A percentile compares a stretch with the other conserved stretches of the same genome.
phyloP scores from a whole-genome alignment of 345 rosid genomes.

The Salix suchowensis region DNA sequence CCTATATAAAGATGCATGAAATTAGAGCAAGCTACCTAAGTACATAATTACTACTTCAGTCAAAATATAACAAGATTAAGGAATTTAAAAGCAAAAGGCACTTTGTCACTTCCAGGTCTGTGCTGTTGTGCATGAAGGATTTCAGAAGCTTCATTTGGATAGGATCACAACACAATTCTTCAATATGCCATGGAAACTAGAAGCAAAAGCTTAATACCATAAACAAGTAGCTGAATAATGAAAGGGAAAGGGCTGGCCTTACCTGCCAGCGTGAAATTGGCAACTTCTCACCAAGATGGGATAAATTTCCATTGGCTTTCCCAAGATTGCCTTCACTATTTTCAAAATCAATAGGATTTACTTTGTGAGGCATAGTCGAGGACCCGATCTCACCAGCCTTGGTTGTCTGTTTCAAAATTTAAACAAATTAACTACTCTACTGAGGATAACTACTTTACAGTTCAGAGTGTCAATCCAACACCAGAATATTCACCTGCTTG shows the following conservation, averaged over 20 bases:
- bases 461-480: background rate
- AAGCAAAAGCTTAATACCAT: background rate
- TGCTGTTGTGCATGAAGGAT: background rate
- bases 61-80: background rate
- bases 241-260: constrained; percentile 4
- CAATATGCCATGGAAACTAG: background rate
- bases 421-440: background rate
- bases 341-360: constrained; percentile 92
- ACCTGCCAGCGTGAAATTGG: constrained; percentile 97
- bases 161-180: background rate
- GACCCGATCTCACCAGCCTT: constrained; percentile 93
- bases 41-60: background rate
- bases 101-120: background rate
- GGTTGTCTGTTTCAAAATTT: constrained; percentile 54
- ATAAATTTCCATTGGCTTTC: constrained; percentile 72
- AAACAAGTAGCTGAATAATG: constrained; percentile 1
- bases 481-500: constrained; percentile 57
- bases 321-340: constrained; percentile 97
- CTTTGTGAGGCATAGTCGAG: constrained; percentile 97
- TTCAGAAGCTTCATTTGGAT: background rate
- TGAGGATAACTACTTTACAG: background rate
- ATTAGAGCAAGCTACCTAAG: background rate
- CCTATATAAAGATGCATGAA: background rate
- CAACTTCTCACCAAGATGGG: constrained; percentile 67
- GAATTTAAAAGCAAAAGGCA: too few species aligned